A percentile compares a stretch with the other conserved stretches of the same genome.
phyloP scores from a whole-genome alignment of 257 asterid species.

The Capsicum pubescens region DNA sequence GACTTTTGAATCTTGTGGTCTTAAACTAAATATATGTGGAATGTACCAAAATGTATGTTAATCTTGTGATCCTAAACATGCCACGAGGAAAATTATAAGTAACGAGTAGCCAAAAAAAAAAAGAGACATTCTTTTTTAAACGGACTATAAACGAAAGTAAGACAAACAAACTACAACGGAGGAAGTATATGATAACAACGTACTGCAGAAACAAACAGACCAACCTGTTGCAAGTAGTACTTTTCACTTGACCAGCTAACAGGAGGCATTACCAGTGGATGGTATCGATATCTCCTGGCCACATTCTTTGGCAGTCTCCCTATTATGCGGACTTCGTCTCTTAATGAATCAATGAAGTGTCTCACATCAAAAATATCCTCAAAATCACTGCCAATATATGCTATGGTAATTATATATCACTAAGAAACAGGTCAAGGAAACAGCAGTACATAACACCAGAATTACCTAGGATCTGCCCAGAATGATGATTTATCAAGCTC shows the following conservation, averaged over 20 bases:
- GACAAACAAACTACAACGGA: too few relatives aligned
- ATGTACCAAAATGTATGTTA: too few relatives aligned
- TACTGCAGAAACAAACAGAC: constrained; percentile 26
- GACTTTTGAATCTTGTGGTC: too few relatives aligned
- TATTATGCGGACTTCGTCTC: constrained; percentile 83
- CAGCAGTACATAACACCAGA: constrained; percentile 23
- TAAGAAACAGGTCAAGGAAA: background rate
- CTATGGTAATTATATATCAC: constrained; percentile 17
- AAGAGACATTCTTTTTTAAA: too few relatives aligned
- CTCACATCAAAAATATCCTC: constrained; percentile 85
- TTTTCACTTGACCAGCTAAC: constrained; percentile 95
- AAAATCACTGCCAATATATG: constrained; percentile 58
- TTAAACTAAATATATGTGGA: too few relatives aligned
- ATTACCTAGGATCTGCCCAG: constrained; percentile 99
- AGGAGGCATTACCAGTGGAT: constrained; percentile 83
- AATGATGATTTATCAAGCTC: constrained; percentile 96
- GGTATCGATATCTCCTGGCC: constrained; percentile 57
- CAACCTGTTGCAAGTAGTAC: constrained; percentile 90
- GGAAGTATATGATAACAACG: background rate
- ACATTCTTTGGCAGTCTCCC: constrained; percentile 79
- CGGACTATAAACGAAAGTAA: too few relatives aligned
- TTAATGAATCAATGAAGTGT: constrained; percentile 82
- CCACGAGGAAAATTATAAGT: too few relatives aligned
- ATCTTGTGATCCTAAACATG: too few relatives aligned
- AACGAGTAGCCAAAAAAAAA: too few relatives aligned